A percentile compares a stretch with the other conserved stretches of the same genome.
Evolutionary conservation across 805 yeast species (phyloP).

Genomic region (Jamesozyma piceae): DNA sequence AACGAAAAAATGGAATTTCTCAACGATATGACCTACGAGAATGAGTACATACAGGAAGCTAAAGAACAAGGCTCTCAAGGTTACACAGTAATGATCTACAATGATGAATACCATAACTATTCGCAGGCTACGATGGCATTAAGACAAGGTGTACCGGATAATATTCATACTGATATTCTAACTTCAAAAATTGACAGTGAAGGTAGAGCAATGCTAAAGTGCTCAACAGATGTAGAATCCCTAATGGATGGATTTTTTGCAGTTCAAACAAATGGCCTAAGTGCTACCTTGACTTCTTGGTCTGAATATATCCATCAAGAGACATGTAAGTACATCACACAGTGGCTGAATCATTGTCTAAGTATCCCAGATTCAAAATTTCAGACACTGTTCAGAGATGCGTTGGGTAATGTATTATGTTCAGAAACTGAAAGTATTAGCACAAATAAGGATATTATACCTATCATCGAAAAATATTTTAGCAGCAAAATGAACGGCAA

Average conservation of each 20-base stretch:
- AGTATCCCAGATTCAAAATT: slow-evolving; percentile 32
- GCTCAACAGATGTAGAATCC: slow-evolving; percentile 24
- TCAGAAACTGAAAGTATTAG: slow-evolving; percentile 13
- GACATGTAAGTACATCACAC: slow-evolving; percentile 36
- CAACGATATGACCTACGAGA: slow-evolving; percentile 10
- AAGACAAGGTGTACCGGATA: slow-evolving; percentile 31
- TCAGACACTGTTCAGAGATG: slow-evolving; percentile 33
- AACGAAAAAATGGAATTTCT: slow-evolving; percentile 15
- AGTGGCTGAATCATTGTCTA: slow-evolving; percentile 42
- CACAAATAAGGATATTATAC: slow-evolving; percentile 19
- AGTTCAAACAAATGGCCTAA: slow-evolving; percentile 42
- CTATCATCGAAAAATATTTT: slow-evolving; percentile 19
- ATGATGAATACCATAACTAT: slow-evolving; percentile 64
- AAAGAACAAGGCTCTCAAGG: slow-evolving; percentile 16
- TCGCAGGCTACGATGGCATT: slow-evolving; percentile 45
- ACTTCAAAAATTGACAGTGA: slow-evolving; percentile 39
- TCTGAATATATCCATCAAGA: slow-evolving; percentile 44
- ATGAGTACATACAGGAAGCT: slow-evolving; percentile 1
- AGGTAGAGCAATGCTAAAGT: slow-evolving; percentile 43
- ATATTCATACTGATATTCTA: slow-evolving; percentile 26
- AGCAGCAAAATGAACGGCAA: slow-evolving; percentile 10
- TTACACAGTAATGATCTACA: slow-evolving; percentile 57
- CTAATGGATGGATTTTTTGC: slow-evolving; percentile 30
- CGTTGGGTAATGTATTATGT: slow-evolving; percentile 39
- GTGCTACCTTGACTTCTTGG: slow-evolving; percentile 45